These are phyloP conservation scores for Vigna angularis DNA, from an alignment of 306 rosid species.

Conservation along the genomic window DNA sequence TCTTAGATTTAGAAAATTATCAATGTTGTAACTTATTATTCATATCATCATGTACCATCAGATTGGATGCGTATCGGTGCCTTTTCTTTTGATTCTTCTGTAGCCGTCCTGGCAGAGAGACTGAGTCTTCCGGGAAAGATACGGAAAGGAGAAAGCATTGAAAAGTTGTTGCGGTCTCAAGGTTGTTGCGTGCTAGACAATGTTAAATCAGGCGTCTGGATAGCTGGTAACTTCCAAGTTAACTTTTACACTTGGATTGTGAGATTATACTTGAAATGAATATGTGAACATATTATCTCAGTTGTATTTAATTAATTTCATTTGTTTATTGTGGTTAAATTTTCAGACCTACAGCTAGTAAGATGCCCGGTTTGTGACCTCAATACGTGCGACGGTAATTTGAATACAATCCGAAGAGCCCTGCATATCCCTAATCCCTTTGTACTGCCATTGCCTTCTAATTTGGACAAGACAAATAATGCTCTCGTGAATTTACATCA, in stretches of 20 bases:
- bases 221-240: conserved; percentile 69
- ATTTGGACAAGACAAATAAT: conserved; percentile 35
- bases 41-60: conserved; percentile 39
- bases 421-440: conserved; percentile 28
- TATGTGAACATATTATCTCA: conserved; percentile 21
- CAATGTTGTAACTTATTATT: conserved; percentile 17
- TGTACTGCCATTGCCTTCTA: conserved; percentile 30
- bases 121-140: conserved; percentile 53
- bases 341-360: conserved; percentile 94
- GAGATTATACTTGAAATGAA: conserved; percentile 13
- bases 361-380: conserved; percentile 97
- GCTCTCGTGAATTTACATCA: conserved; percentile 32
- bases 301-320: conserved; percentile 27
- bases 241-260: conserved; percentile 2
- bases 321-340: conserved; percentile 42
- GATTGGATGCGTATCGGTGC: conserved; percentile 99
- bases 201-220: conserved; percentile 88
- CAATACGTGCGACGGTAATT: conserved; percentile 90
- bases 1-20: conserved; percentile 19
- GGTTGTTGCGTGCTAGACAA: conserved; percentile 79
- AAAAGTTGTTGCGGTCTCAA: conserved; percentile 62
- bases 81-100: conserved; percentile 75
- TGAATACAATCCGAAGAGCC: conserved; percentile 20
- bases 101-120: conserved; percentile 73
- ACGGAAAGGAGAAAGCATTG: conserved; percentile 50